phyloP scores from a whole-genome alignment of 1,284 basidiomycete genomes.

The Fomes fomentarius region DNA sequence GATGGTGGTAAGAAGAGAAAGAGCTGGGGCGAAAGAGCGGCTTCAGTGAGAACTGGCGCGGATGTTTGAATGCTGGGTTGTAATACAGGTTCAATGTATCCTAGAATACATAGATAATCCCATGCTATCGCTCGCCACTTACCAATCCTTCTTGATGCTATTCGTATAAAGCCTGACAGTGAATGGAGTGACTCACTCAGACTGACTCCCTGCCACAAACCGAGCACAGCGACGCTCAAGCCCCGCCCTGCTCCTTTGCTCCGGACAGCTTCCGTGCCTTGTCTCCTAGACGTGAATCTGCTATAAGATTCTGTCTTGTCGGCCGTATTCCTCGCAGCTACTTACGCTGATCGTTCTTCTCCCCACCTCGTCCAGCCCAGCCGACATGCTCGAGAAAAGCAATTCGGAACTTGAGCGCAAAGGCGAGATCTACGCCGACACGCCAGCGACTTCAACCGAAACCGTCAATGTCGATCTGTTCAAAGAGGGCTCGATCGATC shows the following conservation, averaged over 20 bases:
- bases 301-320: neutral
- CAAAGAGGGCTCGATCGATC: conserved; percentile 50
- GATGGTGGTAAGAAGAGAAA: too few species aligned
- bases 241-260: neutral
- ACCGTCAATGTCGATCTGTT: too few species aligned
- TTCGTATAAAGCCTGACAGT: neutral
- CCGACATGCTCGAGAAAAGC: conserved; percentile 10
- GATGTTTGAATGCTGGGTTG: too few species aligned
- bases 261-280: neutral
- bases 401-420: conserved; percentile 15
- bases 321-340: neutral
- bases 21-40: too few species aligned
- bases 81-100: too few species aligned
- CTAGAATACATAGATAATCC: too few species aligned
- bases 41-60: too few species aligned
- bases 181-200: neutral
- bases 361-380: neutral
- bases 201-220: neutral
- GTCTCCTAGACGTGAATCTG: neutral
- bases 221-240: neutral
- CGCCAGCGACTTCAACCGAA: conserved; percentile 3
- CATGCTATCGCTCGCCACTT: too few species aligned
- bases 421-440: conserved; percentile 3
- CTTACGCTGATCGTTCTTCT: neutral
- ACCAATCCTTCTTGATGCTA: too few species aligned